Percentiles rank a stretch among this genome's conserved stretches.
Conservation (phyloP, 164 flowering plant species). For the Piper betle region DNA sequence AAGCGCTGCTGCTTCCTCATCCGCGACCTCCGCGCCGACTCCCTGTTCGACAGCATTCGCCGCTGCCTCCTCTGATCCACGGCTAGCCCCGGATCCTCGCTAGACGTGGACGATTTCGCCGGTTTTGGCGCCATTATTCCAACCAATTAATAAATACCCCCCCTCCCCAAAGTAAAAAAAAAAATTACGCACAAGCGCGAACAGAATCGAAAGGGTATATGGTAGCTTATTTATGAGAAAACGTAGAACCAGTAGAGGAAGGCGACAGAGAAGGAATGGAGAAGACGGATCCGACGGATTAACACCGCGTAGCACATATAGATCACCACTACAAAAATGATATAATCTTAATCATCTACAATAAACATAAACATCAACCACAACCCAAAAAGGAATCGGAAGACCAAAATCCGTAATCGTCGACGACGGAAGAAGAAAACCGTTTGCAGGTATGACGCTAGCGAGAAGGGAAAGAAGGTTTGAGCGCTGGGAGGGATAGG, state of each 20-base stretch:
- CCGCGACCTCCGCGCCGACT: slow-evolving; percentile 54
- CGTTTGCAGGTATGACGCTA: too few species aligned
- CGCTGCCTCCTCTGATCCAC: slow-evolving; percentile 41
- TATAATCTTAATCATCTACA: slow-evolving; percentile 5
- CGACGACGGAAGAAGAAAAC: too few species aligned
- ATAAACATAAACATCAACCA: slow-evolving; percentile 1
- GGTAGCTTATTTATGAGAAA: slow-evolving; percentile 51
- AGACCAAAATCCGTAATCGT: too few species aligned
- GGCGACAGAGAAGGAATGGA: slow-evolving; percentile 57
- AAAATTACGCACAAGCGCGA: background rate
- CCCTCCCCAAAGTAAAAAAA: background rate
- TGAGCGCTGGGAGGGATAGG: too few species aligned
- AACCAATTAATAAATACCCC: too few species aligned
- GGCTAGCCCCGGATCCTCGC: slow-evolving; percentile 9
- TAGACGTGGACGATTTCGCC: slow-evolving; percentile 10
- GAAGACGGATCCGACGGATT: slow-evolving; percentile 26
- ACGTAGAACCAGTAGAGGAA: slow-evolving; percentile 11
- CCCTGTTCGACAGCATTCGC: slow-evolving; percentile 57
- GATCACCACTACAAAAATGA: slow-evolving; percentile 4
- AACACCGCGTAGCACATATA: slow-evolving; percentile 23
- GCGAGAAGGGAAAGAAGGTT: too few species aligned
- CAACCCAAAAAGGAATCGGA: too few species aligned
- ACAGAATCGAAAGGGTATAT: slow-evolving; percentile 46
- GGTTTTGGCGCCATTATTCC: background rate
- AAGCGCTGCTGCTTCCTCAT: slow-evolving; percentile 48